Percentiles rank a stretch among this genome's conserved stretches.
Evolutionary conservation across 495 filamentous ascomycete genomes (phyloP).

Genomic region (Sordaria brevicollis): DNA sequence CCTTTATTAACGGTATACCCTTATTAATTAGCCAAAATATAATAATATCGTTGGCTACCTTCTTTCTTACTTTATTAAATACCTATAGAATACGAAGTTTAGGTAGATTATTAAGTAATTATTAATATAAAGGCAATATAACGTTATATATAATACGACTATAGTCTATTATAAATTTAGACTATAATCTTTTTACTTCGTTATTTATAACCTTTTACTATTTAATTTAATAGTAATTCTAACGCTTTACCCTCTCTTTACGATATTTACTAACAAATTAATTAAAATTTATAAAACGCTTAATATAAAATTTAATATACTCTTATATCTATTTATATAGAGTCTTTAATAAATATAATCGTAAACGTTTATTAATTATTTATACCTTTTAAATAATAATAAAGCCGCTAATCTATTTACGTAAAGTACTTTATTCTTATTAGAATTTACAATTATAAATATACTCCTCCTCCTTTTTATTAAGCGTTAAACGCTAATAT

Average conservation of each 20-base stretch:
- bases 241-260: not conserved
- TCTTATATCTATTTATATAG: not conserved
- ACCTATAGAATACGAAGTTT: too few species aligned
- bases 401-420: not conserved
- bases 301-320: not conserved
- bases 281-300: not conserved
- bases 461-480: not conserved
- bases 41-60: too few species aligned
- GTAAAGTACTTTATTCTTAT: too few species aligned
- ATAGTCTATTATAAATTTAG: too few species aligned
- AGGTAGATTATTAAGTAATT: too few species aligned
- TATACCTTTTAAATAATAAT: not conserved
- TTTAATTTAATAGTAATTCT: not conserved
- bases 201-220: too few species aligned
- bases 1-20: too few species aligned
- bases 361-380: not conserved
- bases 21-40: too few species aligned
- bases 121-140: too few species aligned
- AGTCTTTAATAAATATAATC: not conserved
- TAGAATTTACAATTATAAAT: not conserved
- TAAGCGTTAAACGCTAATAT: not conserved
- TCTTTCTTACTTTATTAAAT: too few species aligned
- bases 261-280: not conserved
- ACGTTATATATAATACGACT: too few species aligned
- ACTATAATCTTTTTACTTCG: too few species aligned